Base-by-base conservation (phyloP, 73 alveolate genomes). In the Symbiodinium natans region DNA sequence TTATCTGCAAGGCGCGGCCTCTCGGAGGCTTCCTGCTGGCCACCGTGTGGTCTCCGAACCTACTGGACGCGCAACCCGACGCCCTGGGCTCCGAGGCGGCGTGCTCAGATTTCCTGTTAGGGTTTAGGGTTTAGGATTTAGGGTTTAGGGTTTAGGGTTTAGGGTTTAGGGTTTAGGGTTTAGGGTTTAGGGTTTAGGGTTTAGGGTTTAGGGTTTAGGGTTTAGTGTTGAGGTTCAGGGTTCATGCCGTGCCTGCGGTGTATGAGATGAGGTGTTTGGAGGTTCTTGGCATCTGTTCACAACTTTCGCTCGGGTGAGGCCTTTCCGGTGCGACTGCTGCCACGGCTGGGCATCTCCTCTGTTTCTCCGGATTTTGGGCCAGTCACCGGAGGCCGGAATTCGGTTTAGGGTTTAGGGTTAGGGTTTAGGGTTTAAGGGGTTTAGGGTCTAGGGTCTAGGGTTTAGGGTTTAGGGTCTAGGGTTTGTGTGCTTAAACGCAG, bases 321-420 rank as follows among this genome's bases (percentile, higher is more conserved):
- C 43, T 90, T 90, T 23, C 97, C 97, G 5, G 97, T 90, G 56
- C 97, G 97, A 31, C 89, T 90, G 42, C 56, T 90, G 97, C 97
- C 97, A 23, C 97, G 97, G 63, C 68, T 90, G 39, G 97, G 97
- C 19, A 90, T 90, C 38, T 90, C 97, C 54, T 90, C 80, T 31
- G 97, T 90, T 27, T 13, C 80, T 2, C 97, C 97, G 6, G 97
- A 90, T 48, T 71, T 80, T 11, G 97, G 97, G 52, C 97, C 97
- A 0, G 97, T 90, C n/a, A 90, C 97, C 3, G 97, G 97, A 90
- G 97, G 97, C 88, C n/a, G 31, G 29, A 29, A 63, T 25, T 36
- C 39, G 34, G 34, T 23, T 63, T 19, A 27, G 80, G 33, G 40
- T 59, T 7, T 10, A 56, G 6, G 19, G 27, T 25, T 15, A 25